A percentile compares a stretch with the other conserved stretches of the same genome.
Evolutionary conservation across 2,329 filamentous ascomycete species (phyloP).

Genomic region (Pyricularia pennisetigena): DNA sequence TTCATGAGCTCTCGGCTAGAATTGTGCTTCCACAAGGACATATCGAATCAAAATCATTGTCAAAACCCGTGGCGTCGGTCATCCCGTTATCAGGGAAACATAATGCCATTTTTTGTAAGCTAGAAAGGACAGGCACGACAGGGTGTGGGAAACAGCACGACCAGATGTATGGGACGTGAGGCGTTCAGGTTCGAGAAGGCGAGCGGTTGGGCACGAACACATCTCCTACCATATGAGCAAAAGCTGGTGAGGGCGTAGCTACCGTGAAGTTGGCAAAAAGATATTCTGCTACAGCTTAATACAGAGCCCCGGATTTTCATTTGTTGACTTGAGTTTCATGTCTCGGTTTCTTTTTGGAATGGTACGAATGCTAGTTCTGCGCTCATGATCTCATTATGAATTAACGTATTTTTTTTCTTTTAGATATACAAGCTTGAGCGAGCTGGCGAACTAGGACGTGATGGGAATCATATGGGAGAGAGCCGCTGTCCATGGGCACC

Average conservation of each 20-base stretch:
- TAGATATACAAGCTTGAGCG: neutral
- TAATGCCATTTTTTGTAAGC: neutral
- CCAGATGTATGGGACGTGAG: neutral
- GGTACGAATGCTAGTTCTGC: neutral
- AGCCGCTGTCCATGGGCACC: neutral
- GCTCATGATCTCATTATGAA: constrained; percentile 1
- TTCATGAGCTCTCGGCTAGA: neutral
- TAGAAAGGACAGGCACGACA: neutral
- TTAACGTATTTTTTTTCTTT: neutral
- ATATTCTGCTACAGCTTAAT: neutral
- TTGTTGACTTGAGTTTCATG: neutral
- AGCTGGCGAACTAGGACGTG: neutral
- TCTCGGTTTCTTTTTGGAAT: neutral
- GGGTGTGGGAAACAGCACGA: neutral
- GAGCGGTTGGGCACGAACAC: neutral
- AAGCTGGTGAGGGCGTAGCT: neutral
- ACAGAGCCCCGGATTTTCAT: neutral
- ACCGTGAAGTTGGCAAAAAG: neutral
- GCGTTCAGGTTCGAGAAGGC: neutral
- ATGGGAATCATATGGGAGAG: neutral
- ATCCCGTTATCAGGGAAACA: neutral
- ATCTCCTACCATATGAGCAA: neutral
- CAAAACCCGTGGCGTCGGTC: neutral
- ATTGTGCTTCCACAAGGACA: neutral
- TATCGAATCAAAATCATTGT: neutral